Conservation (phyloP, 2,329 filamentous ascomycete genomes). For the Aspergillus sp. region DNA sequence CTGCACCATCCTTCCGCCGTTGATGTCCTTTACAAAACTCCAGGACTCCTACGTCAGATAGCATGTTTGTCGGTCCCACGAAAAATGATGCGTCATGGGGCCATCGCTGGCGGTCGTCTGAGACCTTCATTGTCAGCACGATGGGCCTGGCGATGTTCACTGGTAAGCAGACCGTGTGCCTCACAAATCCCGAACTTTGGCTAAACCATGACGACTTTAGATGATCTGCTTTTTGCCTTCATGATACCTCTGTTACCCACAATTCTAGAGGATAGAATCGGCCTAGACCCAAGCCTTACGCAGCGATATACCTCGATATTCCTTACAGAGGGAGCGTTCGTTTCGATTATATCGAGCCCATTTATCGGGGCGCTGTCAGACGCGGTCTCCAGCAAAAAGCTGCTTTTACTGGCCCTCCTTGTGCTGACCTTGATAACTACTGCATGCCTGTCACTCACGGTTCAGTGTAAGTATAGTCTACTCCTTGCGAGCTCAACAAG, state of each 20-base stretch:
- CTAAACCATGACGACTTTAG: not conserved
- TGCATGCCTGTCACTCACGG: not conserved
- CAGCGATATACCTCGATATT: conserved; percentile 19
- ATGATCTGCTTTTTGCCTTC: conserved; percentile 22
- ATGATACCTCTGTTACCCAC: conserved; percentile 22
- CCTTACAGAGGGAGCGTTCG: conserved; percentile 20
- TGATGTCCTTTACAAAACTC: too few species aligned
- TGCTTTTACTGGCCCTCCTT: not conserved
- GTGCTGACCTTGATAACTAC: not conserved
- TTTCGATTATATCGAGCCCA: conserved; percentile 21
- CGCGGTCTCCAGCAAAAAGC: conserved; percentile 13
- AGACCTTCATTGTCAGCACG: conserved; percentile 18
- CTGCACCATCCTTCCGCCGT: too few species aligned
- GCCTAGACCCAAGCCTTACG: conserved; percentile 10
- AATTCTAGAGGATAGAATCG: conserved; percentile 20
- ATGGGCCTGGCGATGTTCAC: conserved; percentile 22
- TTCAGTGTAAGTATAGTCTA: not conserved
- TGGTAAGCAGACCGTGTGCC: conserved; percentile 3
- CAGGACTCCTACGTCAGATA: too few species aligned
- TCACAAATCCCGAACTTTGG: too few species aligned
- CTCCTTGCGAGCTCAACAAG: not conserved
- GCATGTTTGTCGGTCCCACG: not conserved
- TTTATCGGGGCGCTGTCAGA: conserved; percentile 19
- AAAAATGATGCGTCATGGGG: not conserved
- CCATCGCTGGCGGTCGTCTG: conserved; percentile 20